Base-by-base conservation (phyloP, 208 protist species). In the Trypanosoma conorhini region DNA sequence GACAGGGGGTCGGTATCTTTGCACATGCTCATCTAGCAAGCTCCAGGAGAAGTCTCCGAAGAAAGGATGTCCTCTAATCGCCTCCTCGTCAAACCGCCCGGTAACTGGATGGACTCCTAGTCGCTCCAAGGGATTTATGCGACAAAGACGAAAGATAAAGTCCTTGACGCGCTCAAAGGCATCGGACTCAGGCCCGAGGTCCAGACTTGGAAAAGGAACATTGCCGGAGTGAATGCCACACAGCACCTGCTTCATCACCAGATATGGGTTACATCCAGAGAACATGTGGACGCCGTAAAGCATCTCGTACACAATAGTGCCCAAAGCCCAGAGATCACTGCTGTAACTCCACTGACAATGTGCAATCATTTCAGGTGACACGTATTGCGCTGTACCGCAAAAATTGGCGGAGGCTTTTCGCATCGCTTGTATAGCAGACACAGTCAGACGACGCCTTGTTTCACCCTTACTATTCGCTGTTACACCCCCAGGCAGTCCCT, bases 321-420 rank as follows among this genome's bases (percentile, higher is more conserved):
- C 97, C 26, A 99, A 77, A 1, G 93, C 88, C 96, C 96, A 99
- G 38, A 98, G 71, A 75, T 99, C 97, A 69, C 86, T 91, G 75
- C 90, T 97, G 71, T 90, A 96, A 75, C 94, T 98, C 88, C 94
- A 98, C 40, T 73, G 62, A 76, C 95, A 94, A 82, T 95, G 79
- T 3, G 93, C 87, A 15, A 96, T 81, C 78, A 98, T 94, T 75
- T 99, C 97, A 0, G 97, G 97, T 3, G 94, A 97, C 5, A 99
- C 91, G 74, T 98, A 99, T 67, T 98, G 90, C 15, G 94, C 90
- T 21, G 93, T 97, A 55, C 93, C 96, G 72, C 91, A 97, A 75
- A 98, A 98, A 61, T 85, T 89, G 24, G 83, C 72, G 13, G 89
- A 89, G 28, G 75, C 85, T 42, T 79, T 80, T 1, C 93, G 88